Conservation (phyloP, 305 asterid genomes). For the Fraxinus angustifolia region DNA sequence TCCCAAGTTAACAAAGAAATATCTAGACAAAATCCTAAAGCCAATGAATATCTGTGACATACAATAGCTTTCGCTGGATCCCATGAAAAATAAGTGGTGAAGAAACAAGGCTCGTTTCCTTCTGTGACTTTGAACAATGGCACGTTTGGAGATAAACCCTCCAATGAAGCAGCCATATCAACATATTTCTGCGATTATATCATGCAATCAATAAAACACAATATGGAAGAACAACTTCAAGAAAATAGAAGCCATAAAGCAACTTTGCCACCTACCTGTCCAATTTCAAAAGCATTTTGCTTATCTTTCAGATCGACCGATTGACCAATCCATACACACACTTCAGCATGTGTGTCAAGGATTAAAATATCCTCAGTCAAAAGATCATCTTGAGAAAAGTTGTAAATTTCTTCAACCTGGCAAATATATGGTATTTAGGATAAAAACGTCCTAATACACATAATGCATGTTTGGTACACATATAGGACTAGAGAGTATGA, state of each 20-base stretch:
- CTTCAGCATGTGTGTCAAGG: constrained; percentile 66
- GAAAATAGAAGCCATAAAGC: constrained; percentile 11
- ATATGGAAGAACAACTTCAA: constrained; percentile 7
- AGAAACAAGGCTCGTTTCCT: constrained; percentile 75
- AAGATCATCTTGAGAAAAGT: constrained; percentile 64
- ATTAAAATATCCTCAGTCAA: constrained; percentile 61
- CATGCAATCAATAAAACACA: constrained; percentile 18
- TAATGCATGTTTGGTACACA: neutral
- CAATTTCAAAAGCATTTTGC: constrained; percentile 55
- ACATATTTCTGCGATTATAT: constrained; percentile 49
- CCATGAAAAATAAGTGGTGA: constrained; percentile 67
- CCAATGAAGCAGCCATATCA: constrained; percentile 55
- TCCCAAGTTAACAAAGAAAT: neutral
- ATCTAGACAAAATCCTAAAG: constrained; percentile 8
- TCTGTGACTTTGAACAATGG: constrained; percentile 61
- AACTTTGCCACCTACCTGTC: constrained; percentile 46
- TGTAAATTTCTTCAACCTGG: constrained; percentile 66
- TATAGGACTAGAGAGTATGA: neutral
- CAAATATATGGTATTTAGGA: neutral
- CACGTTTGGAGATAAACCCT: constrained; percentile 48
- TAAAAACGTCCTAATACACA: neutral
- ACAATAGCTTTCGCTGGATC: constrained; percentile 65
- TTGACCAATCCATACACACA: constrained; percentile 67
- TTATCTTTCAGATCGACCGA: constrained; percentile 56
- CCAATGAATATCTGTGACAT: constrained; percentile 24